Evolutionary conservation across 768 basidiomycete species (phyloP).

Genomic region (Thelephora ganbajun): DNA sequence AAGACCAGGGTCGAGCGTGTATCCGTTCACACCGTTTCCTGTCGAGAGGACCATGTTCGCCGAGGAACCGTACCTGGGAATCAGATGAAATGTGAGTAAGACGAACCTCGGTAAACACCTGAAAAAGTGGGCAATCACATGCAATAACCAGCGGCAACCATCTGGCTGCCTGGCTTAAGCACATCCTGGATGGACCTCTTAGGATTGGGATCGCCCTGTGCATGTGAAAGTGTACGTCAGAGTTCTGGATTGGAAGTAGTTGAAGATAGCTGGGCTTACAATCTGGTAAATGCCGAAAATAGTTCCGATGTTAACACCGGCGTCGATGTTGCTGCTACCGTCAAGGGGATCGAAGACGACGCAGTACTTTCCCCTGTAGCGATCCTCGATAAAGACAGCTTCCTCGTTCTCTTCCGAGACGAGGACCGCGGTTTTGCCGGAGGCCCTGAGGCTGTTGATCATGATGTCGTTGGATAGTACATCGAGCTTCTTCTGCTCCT

Average conservation of each 20-base stretch:
- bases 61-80: slow-evolving; percentile 74
- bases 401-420: slow-evolving; percentile 94
- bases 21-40: slow-evolving; percentile 93
- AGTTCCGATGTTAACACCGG: slow-evolving; percentile 95
- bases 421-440: slow-evolving; percentile 93
- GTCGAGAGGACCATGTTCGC: slow-evolving; percentile 94
- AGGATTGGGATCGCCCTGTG: slow-evolving; percentile 37
- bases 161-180: slow-evolving; percentile 83
- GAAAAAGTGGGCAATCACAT: slow-evolving; percentile 42
- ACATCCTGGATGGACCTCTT: slow-evolving; percentile 77
- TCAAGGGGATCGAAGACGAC: slow-evolving; percentile 98
- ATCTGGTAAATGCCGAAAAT: slow-evolving; percentile 95
- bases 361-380: slow-evolving; percentile 78
- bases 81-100: not conserved
- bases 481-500: slow-evolving; percentile 99
- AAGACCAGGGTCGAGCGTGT: slow-evolving; percentile 88
- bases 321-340: slow-evolving; percentile 94
- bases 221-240: slow-evolving; percentile 25
- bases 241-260: not conserved
- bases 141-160: slow-evolving; percentile 97
- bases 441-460: slow-evolving; percentile 91
- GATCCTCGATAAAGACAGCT: slow-evolving; percentile 79
- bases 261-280: slow-evolving; percentile 32
- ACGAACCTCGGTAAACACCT: slow-evolving; percentile 1
- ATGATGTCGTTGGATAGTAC: slow-evolving; percentile 99